phyloP scores from a whole-genome alignment of 176 grass and related monocot genomes.

The Rhynchospora pubera region DNA sequence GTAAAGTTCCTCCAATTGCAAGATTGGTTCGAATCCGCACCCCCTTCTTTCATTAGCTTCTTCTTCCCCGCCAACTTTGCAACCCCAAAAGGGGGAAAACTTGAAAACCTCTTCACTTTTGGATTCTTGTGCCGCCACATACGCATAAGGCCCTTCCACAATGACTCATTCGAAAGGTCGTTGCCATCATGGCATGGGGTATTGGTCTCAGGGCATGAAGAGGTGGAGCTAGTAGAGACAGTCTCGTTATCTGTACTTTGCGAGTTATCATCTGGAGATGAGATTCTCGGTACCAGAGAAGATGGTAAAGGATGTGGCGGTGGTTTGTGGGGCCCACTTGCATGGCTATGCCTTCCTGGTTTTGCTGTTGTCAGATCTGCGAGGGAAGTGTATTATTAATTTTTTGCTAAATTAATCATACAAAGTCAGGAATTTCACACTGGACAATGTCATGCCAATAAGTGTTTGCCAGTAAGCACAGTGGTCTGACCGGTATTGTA shows the following conservation, averaged over 20 bases:
- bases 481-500: not conserved
- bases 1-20: slow-evolving; percentile 43
- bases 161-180: not conserved
- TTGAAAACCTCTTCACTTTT: slow-evolving; percentile 23
- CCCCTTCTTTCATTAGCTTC: slow-evolving; percentile 13
- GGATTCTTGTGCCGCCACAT: slow-evolving; percentile 28
- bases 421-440: not conserved
- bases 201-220: slow-evolving; percentile 6
- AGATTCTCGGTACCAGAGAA: not conserved
- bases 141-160: slow-evolving; percentile 37
- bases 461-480: not conserved
- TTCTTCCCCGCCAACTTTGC: slow-evolving; percentile 29
- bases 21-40: not conserved
- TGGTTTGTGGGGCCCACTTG: not conserved
- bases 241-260: not conserved
- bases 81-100: slow-evolving; percentile 21
- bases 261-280: not conserved
- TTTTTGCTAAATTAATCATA: not conserved
- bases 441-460: not conserved
- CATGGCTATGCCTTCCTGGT: not conserved
- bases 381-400: not conserved
- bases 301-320: not conserved
- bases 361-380: slow-evolving; percentile 8
- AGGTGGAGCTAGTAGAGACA: slow-evolving; percentile 20
- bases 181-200: not conserved